Conservation (phyloP, 257 asterid genomes). For the Nicotiana tomentosiformis region DNA sequence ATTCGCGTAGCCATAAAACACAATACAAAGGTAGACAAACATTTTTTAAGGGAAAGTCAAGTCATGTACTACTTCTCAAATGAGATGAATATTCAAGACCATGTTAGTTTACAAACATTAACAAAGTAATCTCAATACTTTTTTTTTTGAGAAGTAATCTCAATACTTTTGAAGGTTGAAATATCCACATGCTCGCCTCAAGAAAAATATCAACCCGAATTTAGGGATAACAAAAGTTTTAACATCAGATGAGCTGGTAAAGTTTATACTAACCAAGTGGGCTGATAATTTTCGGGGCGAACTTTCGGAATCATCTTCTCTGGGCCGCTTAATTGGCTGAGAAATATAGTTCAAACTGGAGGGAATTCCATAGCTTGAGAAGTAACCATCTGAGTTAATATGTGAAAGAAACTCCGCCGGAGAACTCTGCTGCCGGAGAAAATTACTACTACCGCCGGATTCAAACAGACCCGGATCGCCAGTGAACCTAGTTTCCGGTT, state of each 20-base stretch:
- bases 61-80: background rate
- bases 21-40: background rate
- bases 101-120: background rate
- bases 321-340: constrained; percentile 46
- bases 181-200: background rate
- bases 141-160: background rate
- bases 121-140: background rate
- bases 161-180: background rate
- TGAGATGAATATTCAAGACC: background rate
- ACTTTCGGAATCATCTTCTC: constrained; percentile 49
- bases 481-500: constrained; percentile 14
- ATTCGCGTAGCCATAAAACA: background rate
- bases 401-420: constrained; percentile 77
- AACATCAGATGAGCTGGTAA: background rate
- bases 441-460: constrained; percentile 25
- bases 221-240: background rate
- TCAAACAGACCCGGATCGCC: constrained; percentile 69
- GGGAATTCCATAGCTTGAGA: constrained; percentile 59
- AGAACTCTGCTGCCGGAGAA: constrained; percentile 82
- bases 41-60: background rate
- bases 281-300: constrained; percentile 28
- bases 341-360: constrained; percentile 37
- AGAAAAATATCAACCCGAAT: too few species aligned
- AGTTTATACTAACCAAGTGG: constrained; percentile 3
- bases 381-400: constrained; percentile 49